phyloP scores from a whole-genome alignment of 2,329 filamentous ascomycete species.

The Dactylonectria estremocensis region DNA sequence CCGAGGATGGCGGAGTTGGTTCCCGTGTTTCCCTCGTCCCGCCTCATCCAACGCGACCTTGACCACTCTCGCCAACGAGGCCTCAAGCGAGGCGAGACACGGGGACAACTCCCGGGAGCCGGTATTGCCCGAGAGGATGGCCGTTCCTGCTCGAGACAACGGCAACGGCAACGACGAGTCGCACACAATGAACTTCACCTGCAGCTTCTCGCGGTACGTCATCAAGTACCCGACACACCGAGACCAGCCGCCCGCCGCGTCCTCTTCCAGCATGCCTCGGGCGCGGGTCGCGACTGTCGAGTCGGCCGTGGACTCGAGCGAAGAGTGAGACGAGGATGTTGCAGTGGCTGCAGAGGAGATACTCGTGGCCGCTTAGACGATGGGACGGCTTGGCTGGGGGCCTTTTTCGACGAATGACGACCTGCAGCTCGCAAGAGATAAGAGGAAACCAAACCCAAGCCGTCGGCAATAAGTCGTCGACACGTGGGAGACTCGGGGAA shows the following conservation, averaged over 20 bases:
- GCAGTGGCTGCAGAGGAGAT: not conserved
- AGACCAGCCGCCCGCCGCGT: not conserved
- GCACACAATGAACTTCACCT: not conserved
- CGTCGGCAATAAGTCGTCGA: not conserved
- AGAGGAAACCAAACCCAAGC: not conserved
- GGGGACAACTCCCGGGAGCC: not conserved
- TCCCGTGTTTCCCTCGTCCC: not conserved
- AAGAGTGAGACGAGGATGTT: not conserved
- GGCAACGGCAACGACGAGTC: not conserved
- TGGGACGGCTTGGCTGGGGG: not conserved
- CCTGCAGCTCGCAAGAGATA: not conserved
- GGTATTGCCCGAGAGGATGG: not conserved
- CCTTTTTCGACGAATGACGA: not conserved
- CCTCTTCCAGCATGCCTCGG: not conserved
- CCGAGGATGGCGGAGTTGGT: not conserved
- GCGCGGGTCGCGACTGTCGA: not conserved
- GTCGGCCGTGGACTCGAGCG: not conserved
- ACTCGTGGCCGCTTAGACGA: constrained; percentile 1
- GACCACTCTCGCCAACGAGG: not conserved
- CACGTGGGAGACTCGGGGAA: not conserved
- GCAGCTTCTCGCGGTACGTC: not conserved
- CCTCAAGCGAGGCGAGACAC: not conserved
- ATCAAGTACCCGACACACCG: constrained; percentile 9
- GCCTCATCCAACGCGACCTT: not conserved
- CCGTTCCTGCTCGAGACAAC: not conserved